A percentile compares a stretch with the other conserved stretches of the same genome.
phyloP scores from a whole-genome alignment of 257 asterid genomes.

The Solanum bukasovii region DNA sequence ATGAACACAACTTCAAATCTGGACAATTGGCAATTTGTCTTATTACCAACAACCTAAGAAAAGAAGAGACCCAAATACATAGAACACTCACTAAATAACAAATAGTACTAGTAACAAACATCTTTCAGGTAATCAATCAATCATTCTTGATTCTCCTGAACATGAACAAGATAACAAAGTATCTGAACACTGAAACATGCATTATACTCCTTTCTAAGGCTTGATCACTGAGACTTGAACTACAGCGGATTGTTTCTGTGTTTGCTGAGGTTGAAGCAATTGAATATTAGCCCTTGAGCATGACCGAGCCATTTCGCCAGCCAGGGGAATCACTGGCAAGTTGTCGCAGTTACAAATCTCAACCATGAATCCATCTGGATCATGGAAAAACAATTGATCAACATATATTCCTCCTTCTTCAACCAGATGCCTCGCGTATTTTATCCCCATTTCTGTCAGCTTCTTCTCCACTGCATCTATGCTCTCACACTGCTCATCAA shows the following conservation, averaged over 20 bases:
- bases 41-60: background rate
- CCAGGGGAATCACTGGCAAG: constrained; percentile 64
- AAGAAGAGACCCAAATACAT: background rate
- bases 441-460: constrained; percentile 65
- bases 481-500: constrained; percentile 61
- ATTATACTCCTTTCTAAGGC: background rate
- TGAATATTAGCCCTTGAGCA: constrained; percentile 60
- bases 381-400: constrained; percentile 89
- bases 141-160: background rate
- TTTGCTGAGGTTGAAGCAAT: constrained; percentile 43
- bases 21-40: background rate
- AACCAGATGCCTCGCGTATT: constrained; percentile 57
- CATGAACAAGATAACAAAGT: background rate
- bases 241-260: constrained; percentile 28
- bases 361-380: constrained; percentile 93
- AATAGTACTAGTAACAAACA: background rate
- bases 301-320: constrained; percentile 62
- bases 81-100: background rate
- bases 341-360: constrained; percentile 95
- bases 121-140: background rate
- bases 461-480: constrained; percentile 84
- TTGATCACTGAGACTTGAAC: constrained; percentile 21
- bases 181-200: background rate
- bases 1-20: background rate
- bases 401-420: constrained; percentile 88